Evolutionary conservation across 371 early-diverging fungal genomes (phyloP), one percentile per base, ranked within the genome.

Genomic region (Caulochytrium protostelioides): DNA sequence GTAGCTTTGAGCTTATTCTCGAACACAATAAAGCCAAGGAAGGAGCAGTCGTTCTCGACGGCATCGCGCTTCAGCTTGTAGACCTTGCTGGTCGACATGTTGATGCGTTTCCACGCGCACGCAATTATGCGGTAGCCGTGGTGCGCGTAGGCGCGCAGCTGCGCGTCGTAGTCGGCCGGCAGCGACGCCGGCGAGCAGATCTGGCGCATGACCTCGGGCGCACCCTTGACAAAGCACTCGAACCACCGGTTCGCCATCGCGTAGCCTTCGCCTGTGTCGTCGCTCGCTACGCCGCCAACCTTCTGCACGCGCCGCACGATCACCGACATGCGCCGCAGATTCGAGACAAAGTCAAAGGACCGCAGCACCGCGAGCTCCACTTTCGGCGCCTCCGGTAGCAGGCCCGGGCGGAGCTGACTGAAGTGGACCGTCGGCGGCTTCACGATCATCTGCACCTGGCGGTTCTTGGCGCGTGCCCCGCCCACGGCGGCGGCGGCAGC

Each of bases 1-100:
- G 75, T 78, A 3, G 76, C 70, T 50, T 99, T 98, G 14, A 97
- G 61, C 57, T 87, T 90, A 65, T 99, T 98, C 49, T 95, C 97
- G 70, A 99, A 99, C 13, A 99, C 71, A 35, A 98, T 69, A 41
- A 98, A 85, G 1, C 94, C 94, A 22, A 97, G 57, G 50, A 98
- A 95, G 2, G 65, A 59, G 38, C 98, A 52, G 8, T 76, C 77
- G 5, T 47, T 56, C 56, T 98, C 98, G 9, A 90, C 70, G 22
- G 84, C 76, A 24, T 73, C 70, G 38, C 97, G 76, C 42, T 73
- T 75, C 34, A 83, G 52, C 33, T 75, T 73, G 49, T 77, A 74
- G 8, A 81, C 60, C 40, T 79, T 76, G 32, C 74, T 58, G 65
- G 76, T 83, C 30, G 69, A 70, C 18, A 83, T 44, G 19, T 42